Evolutionary conservation across 345 rosid genomes (phyloP).

Genomic region (Odontarrhena argentea): DNA sequence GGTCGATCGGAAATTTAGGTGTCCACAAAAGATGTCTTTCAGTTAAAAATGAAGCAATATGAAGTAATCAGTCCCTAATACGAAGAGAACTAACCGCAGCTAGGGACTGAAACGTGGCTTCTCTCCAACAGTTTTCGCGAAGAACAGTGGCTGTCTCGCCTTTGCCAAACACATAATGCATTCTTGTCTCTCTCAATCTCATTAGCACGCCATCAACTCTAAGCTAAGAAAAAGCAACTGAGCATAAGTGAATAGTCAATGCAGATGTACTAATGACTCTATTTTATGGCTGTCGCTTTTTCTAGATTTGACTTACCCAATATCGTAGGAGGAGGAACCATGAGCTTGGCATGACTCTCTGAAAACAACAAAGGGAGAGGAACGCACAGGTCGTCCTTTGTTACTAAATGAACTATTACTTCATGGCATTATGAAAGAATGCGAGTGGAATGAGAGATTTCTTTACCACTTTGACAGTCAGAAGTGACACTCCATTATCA

Average conservation of each 20-base stretch:
- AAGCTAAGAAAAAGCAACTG: constrained; percentile 52
- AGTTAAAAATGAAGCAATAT: background rate
- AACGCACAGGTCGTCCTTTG: constrained; percentile 23
- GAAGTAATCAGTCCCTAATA: background rate
- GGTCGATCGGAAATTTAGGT: constrained; percentile 1
- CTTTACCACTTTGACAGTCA: constrained; percentile 92
- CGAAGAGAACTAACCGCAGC: constrained; percentile 62
- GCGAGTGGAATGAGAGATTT: constrained; percentile 20
- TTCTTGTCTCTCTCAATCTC: constrained; percentile 93
- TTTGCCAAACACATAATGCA: constrained; percentile 70
- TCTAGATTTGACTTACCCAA: constrained; percentile 68
- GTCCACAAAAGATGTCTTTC: background rate
- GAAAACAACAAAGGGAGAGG: constrained; percentile 34
- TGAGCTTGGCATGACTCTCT: constrained; percentile 96
- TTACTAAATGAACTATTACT: background rate
- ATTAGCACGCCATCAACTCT: constrained; percentile 96
- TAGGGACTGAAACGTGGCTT: constrained; percentile 71
- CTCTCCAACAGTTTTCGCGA: constrained; percentile 93
- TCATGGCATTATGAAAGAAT: constrained; percentile 7
- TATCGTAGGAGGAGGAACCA: constrained; percentile 97
- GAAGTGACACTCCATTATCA: constrained; percentile 89
- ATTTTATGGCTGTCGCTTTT: background rate
- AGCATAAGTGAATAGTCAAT: constrained; percentile 7
- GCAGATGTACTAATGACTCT: constrained; percentile 14
- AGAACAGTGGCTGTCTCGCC: constrained; percentile 57